These are phyloP conservation scores for Clavulina sp. DNA, from an alignment of 768 basidiomycete genomes.

Conservation along the genomic window DNA sequence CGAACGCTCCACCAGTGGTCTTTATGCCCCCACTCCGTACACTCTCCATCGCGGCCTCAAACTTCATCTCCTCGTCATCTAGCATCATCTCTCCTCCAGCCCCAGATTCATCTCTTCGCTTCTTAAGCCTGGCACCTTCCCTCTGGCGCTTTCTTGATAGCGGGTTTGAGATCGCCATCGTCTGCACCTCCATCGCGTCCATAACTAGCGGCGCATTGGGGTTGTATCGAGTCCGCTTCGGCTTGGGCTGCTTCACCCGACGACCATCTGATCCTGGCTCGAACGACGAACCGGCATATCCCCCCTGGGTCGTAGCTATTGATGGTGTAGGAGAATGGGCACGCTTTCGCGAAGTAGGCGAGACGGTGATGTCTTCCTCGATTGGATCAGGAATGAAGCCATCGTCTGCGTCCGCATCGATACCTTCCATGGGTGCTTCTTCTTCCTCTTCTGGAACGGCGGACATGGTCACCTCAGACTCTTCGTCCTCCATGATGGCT, in stretches of 20 bases:
- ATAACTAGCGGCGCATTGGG: background rate
- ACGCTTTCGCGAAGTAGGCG: background rate
- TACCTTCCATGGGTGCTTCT: conserved; percentile 18
- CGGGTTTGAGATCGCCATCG: conserved; percentile 4
- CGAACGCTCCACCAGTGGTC: background rate
- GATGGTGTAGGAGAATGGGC: conserved; percentile 4
- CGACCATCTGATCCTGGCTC: conserved; percentile 1
- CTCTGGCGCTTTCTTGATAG: conserved; percentile 3
- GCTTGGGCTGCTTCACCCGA: conserved; percentile 2
- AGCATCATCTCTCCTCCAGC: background rate
- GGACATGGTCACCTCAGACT: conserved; percentile 18
- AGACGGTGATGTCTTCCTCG: background rate
- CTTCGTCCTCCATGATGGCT: conserved; percentile 39
- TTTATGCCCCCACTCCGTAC: background rate
- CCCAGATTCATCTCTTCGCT: too few species aligned
- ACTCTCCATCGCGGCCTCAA: background rate
- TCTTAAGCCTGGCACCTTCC: conserved; percentile 7
- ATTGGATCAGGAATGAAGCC: background rate
- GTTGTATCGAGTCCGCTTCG: conserved; percentile 4
- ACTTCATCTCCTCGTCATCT: background rate
- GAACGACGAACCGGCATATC: background rate
- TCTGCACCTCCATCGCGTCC: background rate
- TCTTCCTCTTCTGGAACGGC: conserved; percentile 24
- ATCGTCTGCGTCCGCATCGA: conserved; percentile 23
- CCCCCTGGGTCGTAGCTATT: background rate